Evolutionary conservation across 345 rosid genomes (phyloP).

Genomic region (Cardamine occulta): DNA sequence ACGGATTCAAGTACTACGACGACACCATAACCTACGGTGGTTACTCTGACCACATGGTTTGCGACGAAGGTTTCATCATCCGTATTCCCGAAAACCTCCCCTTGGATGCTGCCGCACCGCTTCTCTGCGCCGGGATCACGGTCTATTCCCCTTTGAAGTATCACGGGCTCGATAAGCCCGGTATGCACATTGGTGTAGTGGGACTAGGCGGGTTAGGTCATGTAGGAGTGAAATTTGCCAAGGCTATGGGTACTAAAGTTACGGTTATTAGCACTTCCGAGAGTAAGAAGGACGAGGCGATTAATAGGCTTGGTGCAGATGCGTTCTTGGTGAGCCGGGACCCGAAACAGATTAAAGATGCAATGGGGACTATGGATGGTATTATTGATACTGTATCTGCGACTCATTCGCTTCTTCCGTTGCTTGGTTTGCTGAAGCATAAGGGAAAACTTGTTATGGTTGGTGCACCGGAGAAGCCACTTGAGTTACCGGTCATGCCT

Average conservation of each 20-base stretch:
- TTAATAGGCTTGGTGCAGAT: slow-evolving; percentile 62
- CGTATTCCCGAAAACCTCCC: slow-evolving; percentile 57
- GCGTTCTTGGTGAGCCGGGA: slow-evolving; percentile 58
- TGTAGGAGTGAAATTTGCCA: slow-evolving; percentile 66
- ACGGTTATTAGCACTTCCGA: slow-evolving; percentile 75
- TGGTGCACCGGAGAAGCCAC: slow-evolving; percentile 58
- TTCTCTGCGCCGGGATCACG: slow-evolving; percentile 74
- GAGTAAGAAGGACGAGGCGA: slow-evolving; percentile 63
- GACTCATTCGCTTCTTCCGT: slow-evolving; percentile 46
- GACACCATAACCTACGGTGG: slow-evolving; percentile 59
- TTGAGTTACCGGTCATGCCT: slow-evolving; percentile 53
- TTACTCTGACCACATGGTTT: slow-evolving; percentile 56
- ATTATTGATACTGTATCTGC: slow-evolving; percentile 58
- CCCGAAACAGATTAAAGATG: slow-evolving; percentile 40
- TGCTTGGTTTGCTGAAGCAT: slow-evolving; percentile 48
- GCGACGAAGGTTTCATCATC: slow-evolving; percentile 50
- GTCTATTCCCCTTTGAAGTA: slow-evolving; percentile 56
- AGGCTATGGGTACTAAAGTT: slow-evolving; percentile 65
- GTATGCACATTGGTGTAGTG: slow-evolving; percentile 57
- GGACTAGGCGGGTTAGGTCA: slow-evolving; percentile 82
- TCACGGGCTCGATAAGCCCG: slow-evolving; percentile 53
- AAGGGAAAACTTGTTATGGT: slow-evolving; percentile 52
- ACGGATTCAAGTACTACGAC: slow-evolving; percentile 45
- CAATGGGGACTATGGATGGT: slow-evolving; percentile 55
- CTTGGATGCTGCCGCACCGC: slow-evolving; percentile 59